These are phyloP conservation scores for Plasmodium gaboni DNA, from an alignment of 169 alveolate species.

Conservation along the genomic window DNA sequence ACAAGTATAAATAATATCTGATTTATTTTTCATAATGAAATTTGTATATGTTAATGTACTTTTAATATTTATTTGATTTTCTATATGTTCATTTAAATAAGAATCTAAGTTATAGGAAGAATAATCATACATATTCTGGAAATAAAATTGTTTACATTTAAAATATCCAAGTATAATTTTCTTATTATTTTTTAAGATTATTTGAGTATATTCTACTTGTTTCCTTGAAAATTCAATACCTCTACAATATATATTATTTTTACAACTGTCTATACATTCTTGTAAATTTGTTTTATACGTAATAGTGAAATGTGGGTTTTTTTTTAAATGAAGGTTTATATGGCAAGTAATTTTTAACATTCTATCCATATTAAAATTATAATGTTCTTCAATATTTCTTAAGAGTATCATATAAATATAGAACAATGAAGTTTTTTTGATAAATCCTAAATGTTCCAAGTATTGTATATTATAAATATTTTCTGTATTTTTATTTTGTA, in stretches of 20 bases:
- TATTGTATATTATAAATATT: slow-evolving; percentile 34
- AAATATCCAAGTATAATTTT: slow-evolving; percentile 71
- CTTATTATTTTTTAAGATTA: slow-evolving; percentile 61
- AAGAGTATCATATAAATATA: slow-evolving; percentile 30
- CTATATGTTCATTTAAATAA: slow-evolving; percentile 40
- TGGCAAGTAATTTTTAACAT: slow-evolving; percentile 51
- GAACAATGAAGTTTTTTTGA: slow-evolving; percentile 33
- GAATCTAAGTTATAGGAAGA: slow-evolving; percentile 6
- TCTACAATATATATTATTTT: slow-evolving; percentile 81
- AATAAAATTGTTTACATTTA: slow-evolving; percentile 62
- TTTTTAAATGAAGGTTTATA: slow-evolving; percentile 34
- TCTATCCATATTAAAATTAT: slow-evolving; percentile 27
- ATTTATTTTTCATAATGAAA: slow-evolving; percentile 37
- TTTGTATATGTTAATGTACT: slow-evolving; percentile 33
- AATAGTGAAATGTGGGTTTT: slow-evolving; percentile 40
- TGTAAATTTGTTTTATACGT: slow-evolving; percentile 71
- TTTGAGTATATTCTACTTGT: slow-evolving; percentile 37
- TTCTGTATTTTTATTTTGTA: slow-evolving; percentile 2
- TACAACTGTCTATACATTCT: slow-evolving; percentile 80
- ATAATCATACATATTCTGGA: slow-evolving; percentile 55
- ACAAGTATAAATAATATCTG: slow-evolving; percentile 59
- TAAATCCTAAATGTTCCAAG: slow-evolving; percentile 19
- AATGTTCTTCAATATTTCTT: slow-evolving; percentile 42
- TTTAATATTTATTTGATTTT: slow-evolving; percentile 17
- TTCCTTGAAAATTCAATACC: slow-evolving; percentile 68